Base-by-base conservation (phyloP, 2,329 filamentous ascomycete genomes). In the Arthrobotrys sinensis region DNA sequence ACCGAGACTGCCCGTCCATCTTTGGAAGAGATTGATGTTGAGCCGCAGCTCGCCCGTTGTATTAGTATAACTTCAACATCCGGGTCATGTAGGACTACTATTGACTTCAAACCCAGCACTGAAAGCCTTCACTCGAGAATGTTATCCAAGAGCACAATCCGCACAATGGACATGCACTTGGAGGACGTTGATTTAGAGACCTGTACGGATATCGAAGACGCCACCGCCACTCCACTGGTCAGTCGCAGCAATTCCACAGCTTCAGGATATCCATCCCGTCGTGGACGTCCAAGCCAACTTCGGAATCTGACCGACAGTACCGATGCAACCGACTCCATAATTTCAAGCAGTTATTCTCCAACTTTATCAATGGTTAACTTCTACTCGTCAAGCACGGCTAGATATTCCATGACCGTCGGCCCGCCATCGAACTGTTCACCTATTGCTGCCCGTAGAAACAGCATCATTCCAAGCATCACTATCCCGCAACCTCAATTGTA, bases 321-420 rank as follows among this genome's bases (percentile, higher is more conserved):
- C 6, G 62, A 67, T 38, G 57, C 34, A 2, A 55, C 19, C n/a
- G 53, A 66, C 21, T 60, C 55, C 3, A 36, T 16, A 8, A 60
- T 60, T 4, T 45, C 69, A 1, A 63, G 50, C 34, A 50, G 67
- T 4, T 78, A 78, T 36, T 71, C 66, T 32, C 75, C 75, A 14
- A 78, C 75, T n/a, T 38, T 78, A 24, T 78, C 75, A 12, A 72
- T 78, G 67, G 45, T 72, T n/a, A 78, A 78, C 52, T 78, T 78
- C 46, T 78, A 78, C 46, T 71, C 73, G 11, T 67, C 62, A 11
- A 12, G 60, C 8, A 10, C 71, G 7, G 52, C 62, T 10, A 55
- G 66, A 36, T 77, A 67, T 45, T 78, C 75, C 3, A 78, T 71
- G 28, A 43, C 75, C 4, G 67, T 64, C 2, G 75, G 48, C 11